Base-by-base conservation (phyloP, 2,329 filamentous ascomycete species). In the Cryoendolithus antarcticus region DNA sequence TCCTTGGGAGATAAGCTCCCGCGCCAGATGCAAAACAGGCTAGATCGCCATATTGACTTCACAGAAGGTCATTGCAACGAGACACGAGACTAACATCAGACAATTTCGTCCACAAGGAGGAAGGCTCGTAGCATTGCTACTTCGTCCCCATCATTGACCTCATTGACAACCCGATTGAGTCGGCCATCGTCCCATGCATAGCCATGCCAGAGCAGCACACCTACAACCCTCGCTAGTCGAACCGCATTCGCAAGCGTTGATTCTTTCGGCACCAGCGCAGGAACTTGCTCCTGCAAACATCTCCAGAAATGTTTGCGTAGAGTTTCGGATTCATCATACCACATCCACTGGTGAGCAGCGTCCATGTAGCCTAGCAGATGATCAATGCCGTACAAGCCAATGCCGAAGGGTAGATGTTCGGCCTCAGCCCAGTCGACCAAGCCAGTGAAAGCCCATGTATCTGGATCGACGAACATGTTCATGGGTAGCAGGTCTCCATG, bases 391-490 rank as follows among this genome's bases (percentile, higher is more conserved):
- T 77, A 78, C 34, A 77, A 53, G 24, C 67, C 70, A 2, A 70
- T 61, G 0, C 75, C 75, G 47, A 77, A 74, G 0, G 74, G 75
- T 4, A 77, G 52, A 43, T 61, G 66, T 49, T 78, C 74, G 0
- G 69, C 72, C 50, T 80, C 75, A 0, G 71, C 71, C 75, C 75
- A 80, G 50, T 80, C 75, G 0, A 80, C 61, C 1, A 80, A 43
- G 2, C 74, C 76, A 0, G 52, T 60, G 7, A 79, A 50, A 3
- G 48, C 39, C 32, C 68, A 69, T 0, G 62, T 62, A 1, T 55
- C 40, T 1, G 58, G 50, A 36, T 65, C 56, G 0, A 76, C 60
- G 49, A 77, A 64, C 31, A 79, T 64, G 42, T 78, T 80, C 2
- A 62, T 62, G 0, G 71, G 61, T 1, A 74, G 59, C 5, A 78